Evolutionary conservation across 73 alveolate genomes (phyloP).

Genomic region (Stentor roeselii): DNA sequence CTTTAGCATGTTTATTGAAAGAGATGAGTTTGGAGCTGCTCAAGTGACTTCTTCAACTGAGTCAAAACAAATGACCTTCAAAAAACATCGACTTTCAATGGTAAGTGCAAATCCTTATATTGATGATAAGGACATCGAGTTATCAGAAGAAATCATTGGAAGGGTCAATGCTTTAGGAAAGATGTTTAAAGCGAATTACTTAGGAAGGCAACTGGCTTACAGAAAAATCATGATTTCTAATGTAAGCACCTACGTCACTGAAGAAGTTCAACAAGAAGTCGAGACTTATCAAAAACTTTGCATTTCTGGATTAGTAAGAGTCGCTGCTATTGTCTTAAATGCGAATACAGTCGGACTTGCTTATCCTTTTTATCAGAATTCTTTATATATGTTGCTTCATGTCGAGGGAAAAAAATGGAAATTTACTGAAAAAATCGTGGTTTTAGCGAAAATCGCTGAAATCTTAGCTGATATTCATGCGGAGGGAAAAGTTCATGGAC

Average conservation of each 20-base stretch:
- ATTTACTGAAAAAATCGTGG: not conserved
- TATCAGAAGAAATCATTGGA: not conserved
- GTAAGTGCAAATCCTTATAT: not conserved
- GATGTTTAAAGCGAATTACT: conserved; percentile 6
- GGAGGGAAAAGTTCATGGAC: conserved; percentile 13
- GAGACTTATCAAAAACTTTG: not conserved
- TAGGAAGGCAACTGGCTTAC: not conserved
- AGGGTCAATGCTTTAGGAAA: conserved; percentile 26
- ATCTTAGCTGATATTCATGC: not conserved
- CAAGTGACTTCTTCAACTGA: no score
- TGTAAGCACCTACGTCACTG: not conserved
- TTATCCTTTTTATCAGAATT: not conserved
- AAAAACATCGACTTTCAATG: not conserved
- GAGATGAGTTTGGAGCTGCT: no score
- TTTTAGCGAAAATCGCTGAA: not conserved
- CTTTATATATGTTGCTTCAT: not conserved
- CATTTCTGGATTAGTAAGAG: not conserved
- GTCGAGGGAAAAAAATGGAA: not conserved
- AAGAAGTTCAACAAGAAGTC: not conserved
- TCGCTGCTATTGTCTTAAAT: not conserved
- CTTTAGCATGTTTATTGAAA: no score
- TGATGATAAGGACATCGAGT: not conserved
- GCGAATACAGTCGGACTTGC: not conserved
- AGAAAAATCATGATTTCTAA: conserved; percentile 2
- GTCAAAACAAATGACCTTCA: no score